phyloP scores from a whole-genome alignment of 306 rosid species.

The Chamaecrista fasciculata region DNA sequence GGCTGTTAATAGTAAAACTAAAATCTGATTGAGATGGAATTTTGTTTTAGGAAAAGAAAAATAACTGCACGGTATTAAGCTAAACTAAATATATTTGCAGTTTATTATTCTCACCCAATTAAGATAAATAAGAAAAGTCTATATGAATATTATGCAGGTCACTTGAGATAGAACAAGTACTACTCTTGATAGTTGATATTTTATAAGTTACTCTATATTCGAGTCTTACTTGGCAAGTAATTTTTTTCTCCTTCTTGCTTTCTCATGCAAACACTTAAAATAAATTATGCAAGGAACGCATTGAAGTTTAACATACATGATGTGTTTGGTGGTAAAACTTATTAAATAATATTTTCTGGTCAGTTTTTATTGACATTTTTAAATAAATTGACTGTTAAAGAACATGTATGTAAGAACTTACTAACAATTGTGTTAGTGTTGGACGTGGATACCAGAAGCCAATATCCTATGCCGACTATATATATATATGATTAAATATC shows the following conservation, averaged over 20 bases:
- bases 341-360: not conserved
- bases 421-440: too few species aligned
- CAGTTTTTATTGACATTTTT: not conserved
- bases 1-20: not conserved
- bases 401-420: not conserved
- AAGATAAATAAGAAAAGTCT: not conserved
- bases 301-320: not conserved
- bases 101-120: not conserved
- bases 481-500: too few species aligned
- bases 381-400: not conserved
- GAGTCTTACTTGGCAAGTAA: not conserved
- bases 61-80: too few species aligned
- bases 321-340: not conserved
- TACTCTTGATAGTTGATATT: not conserved
- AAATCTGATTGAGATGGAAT: too few species aligned
- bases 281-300: not conserved
- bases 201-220: not conserved
- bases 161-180: not conserved
- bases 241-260: not conserved
- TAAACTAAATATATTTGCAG: too few species aligned
- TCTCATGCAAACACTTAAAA: not conserved
- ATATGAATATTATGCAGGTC: not conserved
- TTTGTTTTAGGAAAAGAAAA: too few species aligned
- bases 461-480: not conserved
- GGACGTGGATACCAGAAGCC: not conserved